Conservation (phyloP, 2,329 filamentous ascomycete genomes). For the Fusarium setosum region DNA sequence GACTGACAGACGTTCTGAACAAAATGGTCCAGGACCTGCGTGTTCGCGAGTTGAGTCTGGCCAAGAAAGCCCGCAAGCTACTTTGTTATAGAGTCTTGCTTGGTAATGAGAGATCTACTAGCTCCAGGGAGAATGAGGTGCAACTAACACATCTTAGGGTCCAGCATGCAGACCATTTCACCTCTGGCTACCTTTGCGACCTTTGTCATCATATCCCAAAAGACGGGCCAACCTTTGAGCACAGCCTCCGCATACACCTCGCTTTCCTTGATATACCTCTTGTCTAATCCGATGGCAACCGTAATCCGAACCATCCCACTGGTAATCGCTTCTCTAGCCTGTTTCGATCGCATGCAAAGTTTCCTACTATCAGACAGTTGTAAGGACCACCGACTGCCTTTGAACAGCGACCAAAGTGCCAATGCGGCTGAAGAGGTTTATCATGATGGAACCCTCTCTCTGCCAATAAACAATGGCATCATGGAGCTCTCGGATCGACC, state of each 20-base stretch:
- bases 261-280: constrained; percentile 22
- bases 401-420: not conserved
- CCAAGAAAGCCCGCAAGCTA: constrained; percentile 12
- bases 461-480: not conserved
- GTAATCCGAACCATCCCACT: constrained; percentile 14
- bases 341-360: constrained; percentile 11
- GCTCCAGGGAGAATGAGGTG: rapidly evolving
- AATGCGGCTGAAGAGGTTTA: not conserved
- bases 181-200: constrained; percentile 22
- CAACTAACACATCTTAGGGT: not conserved
- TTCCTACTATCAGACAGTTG: constrained; percentile 14
- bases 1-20: constrained; percentile 13
- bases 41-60: not conserved
- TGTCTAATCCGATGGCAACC: constrained; percentile 7
- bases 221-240: constrained; percentile 12
- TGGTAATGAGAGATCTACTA: not conserved
- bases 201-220: constrained; percentile 18
- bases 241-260: constrained; percentile 23
- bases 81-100: constrained; percentile 9
- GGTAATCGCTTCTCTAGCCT: constrained; percentile 7
- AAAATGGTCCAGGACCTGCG: constrained; percentile 13
- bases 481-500: not conserved
- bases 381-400: constrained; percentile 15
- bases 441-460: too few species aligned
- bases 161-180: constrained; percentile 7